Percentiles rank a stretch among this genome's conserved stretches.
phyloP scores from a whole-genome alignment of 495 filamentous ascomycete genomes.

The Aspergillus ostianus region DNA sequence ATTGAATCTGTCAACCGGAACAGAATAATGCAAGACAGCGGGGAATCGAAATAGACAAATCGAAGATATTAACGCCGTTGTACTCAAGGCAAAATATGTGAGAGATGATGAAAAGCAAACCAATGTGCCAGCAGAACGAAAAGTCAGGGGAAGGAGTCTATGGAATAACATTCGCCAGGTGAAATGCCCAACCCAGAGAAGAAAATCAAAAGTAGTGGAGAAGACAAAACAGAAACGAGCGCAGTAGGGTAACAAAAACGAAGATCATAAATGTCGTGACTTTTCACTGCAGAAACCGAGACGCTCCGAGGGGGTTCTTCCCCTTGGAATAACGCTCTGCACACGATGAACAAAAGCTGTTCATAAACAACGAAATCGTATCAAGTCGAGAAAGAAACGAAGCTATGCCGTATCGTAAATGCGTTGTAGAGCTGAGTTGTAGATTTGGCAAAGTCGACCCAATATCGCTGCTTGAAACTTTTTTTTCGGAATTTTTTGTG shows the following conservation, averaged over 20 bases:
- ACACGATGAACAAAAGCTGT: slow-evolving; percentile 19
- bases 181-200: slow-evolving; percentile 33
- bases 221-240: slow-evolving; percentile 16
- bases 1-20: slow-evolving; percentile 26
- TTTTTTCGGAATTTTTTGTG: slow-evolving; percentile 35
- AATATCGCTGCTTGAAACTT: slow-evolving; percentile 35
- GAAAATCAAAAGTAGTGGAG: slow-evolving; percentile 10
- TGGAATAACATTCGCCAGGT: slow-evolving; percentile 31
- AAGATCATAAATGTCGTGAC: slow-evolving; percentile 49
- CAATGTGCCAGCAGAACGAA: slow-evolving; percentile 29
- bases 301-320: slow-evolving; percentile 15
- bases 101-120: slow-evolving; percentile 20
- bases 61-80: slow-evolving; percentile 28
- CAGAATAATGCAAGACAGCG: slow-evolving; percentile 15
- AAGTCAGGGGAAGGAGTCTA: slow-evolving; percentile 33
- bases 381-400: slow-evolving; percentile 13
- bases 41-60: slow-evolving; percentile 14
- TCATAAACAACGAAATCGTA: slow-evolving; percentile 17
- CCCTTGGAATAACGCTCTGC: slow-evolving; percentile 7
- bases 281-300: slow-evolving; percentile 26
- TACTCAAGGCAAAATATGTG: slow-evolving; percentile 13
- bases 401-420: slow-evolving; percentile 19
- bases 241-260: slow-evolving; percentile 14
- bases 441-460: slow-evolving; percentile 26
- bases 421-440: slow-evolving; percentile 16